Base-by-base conservation (phyloP, 2,329 filamentous ascomycete genomes). In the Pyricularia grisea region DNA sequence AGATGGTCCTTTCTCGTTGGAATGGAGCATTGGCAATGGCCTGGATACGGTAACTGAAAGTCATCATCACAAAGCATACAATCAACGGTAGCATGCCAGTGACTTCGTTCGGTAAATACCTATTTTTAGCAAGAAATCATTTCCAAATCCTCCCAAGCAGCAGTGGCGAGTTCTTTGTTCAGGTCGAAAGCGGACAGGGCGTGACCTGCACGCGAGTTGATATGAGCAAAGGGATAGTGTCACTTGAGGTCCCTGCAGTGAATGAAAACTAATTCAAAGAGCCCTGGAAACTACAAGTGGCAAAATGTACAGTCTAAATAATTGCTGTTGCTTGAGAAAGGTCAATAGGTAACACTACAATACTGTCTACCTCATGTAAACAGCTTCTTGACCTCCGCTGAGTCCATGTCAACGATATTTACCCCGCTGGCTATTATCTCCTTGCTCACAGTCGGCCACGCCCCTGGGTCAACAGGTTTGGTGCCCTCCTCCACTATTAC, bases 401-500 rank as follows among this genome's bases (percentile, higher is more conserved):
- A 83, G 55, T 85, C 81, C 70, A 85, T 78, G 68, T 79, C 81
- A 63, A 95, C 84, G 67, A 95, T 80, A 65, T 76, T 79, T 42
- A 94, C 88, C 0, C 91, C 92, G 14, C 78, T 80, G 60, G 77
- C 78, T 70, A 81, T 78, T 71, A 95, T 81, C 67, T 86, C 85
- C 68, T 74, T 74, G 74, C 82, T 85, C 61, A 79, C 83, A 6
- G 79, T 79, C 0, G 81, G 81, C 91, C 90, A 93, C 20, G 71
- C 75, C 1, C 76, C 82, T 9, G 84, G 81, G 77, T 91, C 85
- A 1, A 97, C 93, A 4, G 92, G 85, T 76, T 84, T 88, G 5
- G 91, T 94, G 10, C 84, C 93, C 74, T 98, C 92, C 73, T 90
- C 87, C 3, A 98, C 82, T 28, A 98, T 85, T 77, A 85, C 92